Evolutionary conservation across 352 stramenopile species (phyloP), one percentile per base, ranked within the genome.

Genomic region (Globisporangium apiculatum): DNA sequence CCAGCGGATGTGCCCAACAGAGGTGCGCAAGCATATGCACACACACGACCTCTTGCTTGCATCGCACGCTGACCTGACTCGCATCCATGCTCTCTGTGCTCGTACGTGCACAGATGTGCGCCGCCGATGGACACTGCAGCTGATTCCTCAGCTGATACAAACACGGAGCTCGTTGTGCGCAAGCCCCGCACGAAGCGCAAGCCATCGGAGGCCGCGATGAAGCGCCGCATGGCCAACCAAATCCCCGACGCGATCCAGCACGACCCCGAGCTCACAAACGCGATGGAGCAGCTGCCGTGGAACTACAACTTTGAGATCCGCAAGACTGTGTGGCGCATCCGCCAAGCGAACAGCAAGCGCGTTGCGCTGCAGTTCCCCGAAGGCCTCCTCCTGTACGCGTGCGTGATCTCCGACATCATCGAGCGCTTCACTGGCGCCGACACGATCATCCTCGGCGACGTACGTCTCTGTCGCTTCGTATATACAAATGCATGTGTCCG

Each of bases 291-390:
- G 68, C 80, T 99, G 17, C 97, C 97, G 14, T 83, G 77, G 62
- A 99, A 99, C 68, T 99, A 99, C 75, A 98, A 98, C 62, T 99
- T 99, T 79, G 89, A 98, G 74, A 91, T 99, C 60, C 83, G 82
- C 62, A 99, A 99, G 78, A 99, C 95, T 0, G 84, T 99, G 42
- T 98, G 94, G 86, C 84, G 95, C 12, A 97, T 99, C 48, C 81
- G 92, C 50, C 86, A 97, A 63, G 75, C 88, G 41, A 67, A 82
- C 58, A 89, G 86, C 55, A 94, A 89, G 64, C 79, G 87, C 54
- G 93, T 99, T 42, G 96, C 97, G 46, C 79, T 99, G 57, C 97
- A 99, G 74, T 98, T 99, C 66, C 97, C 97, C 2, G 97, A 99
- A 76, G 97, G 97, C 2, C 66, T 99, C 35, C 73, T 99, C 18